Evolutionary conservation across 140 eudicot species (phyloP).

Genomic region (Erigeron philadelphicus): DNA sequence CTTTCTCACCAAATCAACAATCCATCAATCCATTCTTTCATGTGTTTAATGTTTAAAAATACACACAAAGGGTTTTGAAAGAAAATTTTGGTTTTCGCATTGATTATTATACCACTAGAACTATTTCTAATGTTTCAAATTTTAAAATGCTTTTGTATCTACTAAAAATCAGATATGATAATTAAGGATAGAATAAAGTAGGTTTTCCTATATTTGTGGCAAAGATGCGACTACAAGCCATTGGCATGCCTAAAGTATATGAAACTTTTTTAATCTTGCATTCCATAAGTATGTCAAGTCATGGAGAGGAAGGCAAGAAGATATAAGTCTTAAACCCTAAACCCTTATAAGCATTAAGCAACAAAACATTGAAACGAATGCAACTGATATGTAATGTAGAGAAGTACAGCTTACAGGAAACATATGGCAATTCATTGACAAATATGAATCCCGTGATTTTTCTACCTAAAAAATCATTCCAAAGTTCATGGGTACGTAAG

Average conservation of each 20-base stretch:
- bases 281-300: neutral
- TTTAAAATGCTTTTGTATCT: neutral
- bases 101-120: neutral
- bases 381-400: no score
- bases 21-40: neutral
- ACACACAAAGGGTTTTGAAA: neutral
- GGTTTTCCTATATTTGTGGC: neutral
- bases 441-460: no score
- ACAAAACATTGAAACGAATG: no score
- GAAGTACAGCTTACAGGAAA: no score
- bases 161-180: neutral
- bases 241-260: neutral
- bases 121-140: neutral
- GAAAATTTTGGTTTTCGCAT: neutral
- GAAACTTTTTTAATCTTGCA: neutral
- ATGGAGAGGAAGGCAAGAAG: neutral
- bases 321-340: neutral
- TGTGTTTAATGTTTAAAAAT: no score
- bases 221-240: no score
- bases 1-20: neutral
- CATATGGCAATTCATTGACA: no score
- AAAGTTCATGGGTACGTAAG: no score
- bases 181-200: neutral
- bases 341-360: slow-evolving; percentile 8
- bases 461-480: no score